Base-by-base conservation (phyloP, 345 rosid species). In the Durio zibethinus region DNA sequence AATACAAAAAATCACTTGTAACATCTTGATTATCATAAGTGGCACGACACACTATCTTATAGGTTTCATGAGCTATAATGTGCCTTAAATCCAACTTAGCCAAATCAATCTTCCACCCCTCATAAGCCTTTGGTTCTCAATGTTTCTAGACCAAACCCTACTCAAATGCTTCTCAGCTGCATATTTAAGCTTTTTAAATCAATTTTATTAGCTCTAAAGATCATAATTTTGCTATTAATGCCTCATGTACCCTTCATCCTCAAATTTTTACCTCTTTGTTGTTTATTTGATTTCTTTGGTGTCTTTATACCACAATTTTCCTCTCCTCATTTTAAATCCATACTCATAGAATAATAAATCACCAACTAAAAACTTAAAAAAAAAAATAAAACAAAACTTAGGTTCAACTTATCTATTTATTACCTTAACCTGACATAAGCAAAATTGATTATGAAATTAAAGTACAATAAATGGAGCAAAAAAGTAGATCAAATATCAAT, bases 71-170 rank as follows among this genome's bases (percentile, higher is more conserved):
- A 79, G 99, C 97, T 47, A 96, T 80, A 42, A 83, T 89, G 71
- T 85, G 38, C 31, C 80, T 85, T 11, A 91, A 78, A 23, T 89
- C 90, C 84, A 96, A 77, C 79, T 93, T 96, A 21, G 93, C 82
- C 82, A 92, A 84, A 84, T 96, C 97, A 71, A 96, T 92, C 86
- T 96, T 98, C 99, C 99, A 91, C 66, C 91, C 97, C 84, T 90
- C 94, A 78, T 86, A 29, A 89, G 85, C 86, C 84, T 85, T 47
- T 78, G 85, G 75, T 77, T 87, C 53, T 89, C 93, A 79, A 82
- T 50, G 72, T 83, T 91, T 79, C 87, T 92, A 0, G 99, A 91
- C 94, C 93, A 93, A 84, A 87, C 95, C 87, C 88, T 82, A 83
- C 92, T 90, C 78, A 93, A 65, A 79, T 93, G 95, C 90, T 90